Evolutionary conservation across 768 basidiomycete genomes (phyloP), one percentile per base, ranked within the genome.

Genomic region (Suillus clintonianus): DNA sequence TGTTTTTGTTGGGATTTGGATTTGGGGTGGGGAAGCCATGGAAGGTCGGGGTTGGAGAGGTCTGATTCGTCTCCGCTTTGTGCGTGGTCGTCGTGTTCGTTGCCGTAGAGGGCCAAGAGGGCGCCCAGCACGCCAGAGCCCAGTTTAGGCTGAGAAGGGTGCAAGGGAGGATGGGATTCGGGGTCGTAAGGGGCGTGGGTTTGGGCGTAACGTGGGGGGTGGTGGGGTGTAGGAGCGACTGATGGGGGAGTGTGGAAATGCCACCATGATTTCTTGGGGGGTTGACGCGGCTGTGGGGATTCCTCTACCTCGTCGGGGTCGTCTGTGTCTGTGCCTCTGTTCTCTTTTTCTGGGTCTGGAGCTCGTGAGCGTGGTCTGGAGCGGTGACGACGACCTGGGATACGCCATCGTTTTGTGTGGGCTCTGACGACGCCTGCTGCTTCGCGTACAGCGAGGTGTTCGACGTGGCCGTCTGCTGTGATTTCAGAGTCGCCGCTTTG

Each of bases 81-180:
- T 17, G 41, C 47, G 13, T 53, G 59, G 1, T 76, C 73, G 3
- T 61, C 60, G 30, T 71, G 71, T 1, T 69, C 74, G 24, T 68
- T 55, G 9, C 70, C 85, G 69, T 91, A 90, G 27, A 91, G 79
- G 22, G 87, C 81, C 51, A 93, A 77, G 45, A 92, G 73, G 1
- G 89, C 81, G 3, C 89, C 86, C 5, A 92, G 80, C 7, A 92
- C 84, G 17, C 90, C 88, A 13, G 80, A 81, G 0, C 79, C 82
- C 5, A 72, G 65, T 6, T 67, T 62, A 11, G 69, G 42, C 27
- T 34, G 68, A 58, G 58, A 71, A 51, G 36, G 48, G 63, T 39
- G 61, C 62, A 62, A 67, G 47, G 45, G 59, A 24, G 60, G 6
- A 8, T 63, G 57, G 9, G 63, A 47, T 34, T 61, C 65, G 7